Evolutionary conservation across 2,329 filamentous ascomycete genomes (phyloP), one percentile per base, ranked within the genome.

Genomic region (Arthrinium puccinioides): DNA sequence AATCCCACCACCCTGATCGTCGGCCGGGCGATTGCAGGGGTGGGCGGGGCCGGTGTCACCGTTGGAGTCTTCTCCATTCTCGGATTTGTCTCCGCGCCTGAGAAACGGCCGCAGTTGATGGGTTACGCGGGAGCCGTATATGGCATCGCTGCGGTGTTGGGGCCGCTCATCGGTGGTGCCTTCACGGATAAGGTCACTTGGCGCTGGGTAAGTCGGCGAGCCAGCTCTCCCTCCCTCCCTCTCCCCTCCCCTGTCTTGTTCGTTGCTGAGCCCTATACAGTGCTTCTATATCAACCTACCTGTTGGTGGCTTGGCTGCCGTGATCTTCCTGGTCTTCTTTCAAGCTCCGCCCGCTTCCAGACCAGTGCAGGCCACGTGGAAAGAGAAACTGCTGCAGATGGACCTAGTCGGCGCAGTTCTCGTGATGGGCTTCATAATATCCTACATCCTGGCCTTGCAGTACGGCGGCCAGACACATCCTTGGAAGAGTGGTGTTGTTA

Each of bases 111-210:
- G 7, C 54, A 73, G 21, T 72, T 69, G 18, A 74, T 74, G 37
- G 74, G 73, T 19, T 51, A 76, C 27, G 63, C 77, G 27, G 70
- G 69, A 9, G 69, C 63, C 34, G 73, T 76, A 60, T 78, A 69
- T 55, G 75, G 74, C 13, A 64, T 79, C 34, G 72, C 49, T 7
- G 44, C 44, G 20, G 68, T 74, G 6, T 64, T 65, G 4, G 71
- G 70, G 0, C 71, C 71, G 7, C 50, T 75, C 11, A 55, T 72
- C 5, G 70, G 70, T 6, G 70, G 70, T 15, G 69, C 53, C 6
- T 70, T 74, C 26, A 69, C 70, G 2, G 63, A 73, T 20, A 56
- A 66, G 16, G 55, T 60, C 4, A 67, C 66, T 8, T 74, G 71
- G 71, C 23, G 23, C 23, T 25, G 23, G 23, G 23, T 25, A 25